Conservation (phyloP, 495 filamentous ascomycete species). For the Schizothecium vesticola region DNA sequence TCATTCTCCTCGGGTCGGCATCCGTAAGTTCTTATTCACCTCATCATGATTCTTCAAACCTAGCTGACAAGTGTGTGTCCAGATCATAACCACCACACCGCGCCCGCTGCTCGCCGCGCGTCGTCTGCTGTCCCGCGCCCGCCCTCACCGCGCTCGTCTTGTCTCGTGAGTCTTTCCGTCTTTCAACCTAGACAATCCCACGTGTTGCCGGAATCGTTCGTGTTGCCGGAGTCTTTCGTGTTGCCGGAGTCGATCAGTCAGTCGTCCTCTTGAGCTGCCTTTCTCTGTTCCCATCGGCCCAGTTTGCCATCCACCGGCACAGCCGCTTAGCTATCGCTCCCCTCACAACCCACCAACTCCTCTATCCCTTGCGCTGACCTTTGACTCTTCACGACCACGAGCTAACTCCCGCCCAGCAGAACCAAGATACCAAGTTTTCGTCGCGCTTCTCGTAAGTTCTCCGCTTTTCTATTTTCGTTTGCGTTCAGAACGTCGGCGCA, state of each 20-base stretch:
- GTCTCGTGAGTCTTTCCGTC: background rate
- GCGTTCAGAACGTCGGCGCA: background rate
- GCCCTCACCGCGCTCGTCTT: background rate
- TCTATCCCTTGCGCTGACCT: background rate
- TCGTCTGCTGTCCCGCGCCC: background rate
- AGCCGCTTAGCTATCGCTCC: background rate
- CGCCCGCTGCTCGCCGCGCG: too few species aligned
- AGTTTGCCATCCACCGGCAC: too few species aligned
- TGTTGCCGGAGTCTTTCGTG: too few species aligned
- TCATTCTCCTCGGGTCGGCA: background rate
- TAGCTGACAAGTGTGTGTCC: background rate
- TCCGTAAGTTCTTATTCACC: background rate
- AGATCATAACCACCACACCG: background rate
- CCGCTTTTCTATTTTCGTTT: background rate
- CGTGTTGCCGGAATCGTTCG: too few species aligned
- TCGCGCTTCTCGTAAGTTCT: background rate
- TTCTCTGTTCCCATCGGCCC: too few species aligned
- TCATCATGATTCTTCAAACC: background rate
- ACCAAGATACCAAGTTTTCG: background rate
- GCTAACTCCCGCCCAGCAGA: background rate
- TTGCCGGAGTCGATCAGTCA: too few species aligned
- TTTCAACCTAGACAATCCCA: background rate
- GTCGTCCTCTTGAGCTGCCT: too few species aligned
- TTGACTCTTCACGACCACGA: too few species aligned
- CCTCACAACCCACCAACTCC: background rate